Conservation (phyloP, 495 filamentous ascomycete species). For the Hypoxylon cercidicola region DNA sequence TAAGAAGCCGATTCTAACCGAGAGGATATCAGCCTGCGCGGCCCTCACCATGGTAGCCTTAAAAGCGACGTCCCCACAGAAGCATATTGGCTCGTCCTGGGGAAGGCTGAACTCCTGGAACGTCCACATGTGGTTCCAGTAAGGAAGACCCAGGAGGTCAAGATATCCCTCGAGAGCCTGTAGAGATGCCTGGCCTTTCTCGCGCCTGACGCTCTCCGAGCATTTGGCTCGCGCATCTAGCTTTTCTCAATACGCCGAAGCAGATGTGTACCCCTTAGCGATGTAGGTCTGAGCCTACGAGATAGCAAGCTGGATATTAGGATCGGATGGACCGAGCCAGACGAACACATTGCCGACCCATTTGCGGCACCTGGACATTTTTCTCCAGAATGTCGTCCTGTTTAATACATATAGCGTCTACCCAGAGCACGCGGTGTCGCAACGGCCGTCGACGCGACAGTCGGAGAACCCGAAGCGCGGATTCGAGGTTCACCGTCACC, state of each 20-base stretch:
- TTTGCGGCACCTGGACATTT: constrained; percentile 24
- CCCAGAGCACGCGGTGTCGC: constrained; percentile 17
- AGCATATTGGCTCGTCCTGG: constrained; percentile 10
- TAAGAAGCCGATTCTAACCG: neutral
- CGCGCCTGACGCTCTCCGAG: constrained; percentile 3
- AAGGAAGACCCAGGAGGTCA: constrained; percentile 5
- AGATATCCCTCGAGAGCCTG: constrained; percentile 17
- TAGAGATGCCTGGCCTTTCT: constrained; percentile 4
- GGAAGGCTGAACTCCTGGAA: constrained; percentile 17
- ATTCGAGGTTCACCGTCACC: constrained; percentile 18
- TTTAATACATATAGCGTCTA: constrained; percentile 37
- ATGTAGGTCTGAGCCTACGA: constrained; percentile 12
- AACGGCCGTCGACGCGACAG: constrained; percentile 2
- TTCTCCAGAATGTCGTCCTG: constrained; percentile 23
- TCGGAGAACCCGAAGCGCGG: constrained; percentile 22
- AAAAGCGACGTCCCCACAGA: constrained; percentile 9
- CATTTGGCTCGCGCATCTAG: constrained; percentile 5
- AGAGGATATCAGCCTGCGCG: constrained; percentile 4
- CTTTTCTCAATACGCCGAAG: constrained; percentile 8
- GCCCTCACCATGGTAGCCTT: constrained; percentile 1
- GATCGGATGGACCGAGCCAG: constrained; percentile 26
- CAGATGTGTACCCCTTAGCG: constrained; percentile 2
- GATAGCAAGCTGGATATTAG: constrained; percentile 7
- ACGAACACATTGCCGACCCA: constrained; percentile 24
- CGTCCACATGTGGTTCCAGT: constrained; percentile 22